Evolutionary conservation across 129 eudicot genomes (phyloP).

Genomic region (Tanacetum coccineum): DNA sequence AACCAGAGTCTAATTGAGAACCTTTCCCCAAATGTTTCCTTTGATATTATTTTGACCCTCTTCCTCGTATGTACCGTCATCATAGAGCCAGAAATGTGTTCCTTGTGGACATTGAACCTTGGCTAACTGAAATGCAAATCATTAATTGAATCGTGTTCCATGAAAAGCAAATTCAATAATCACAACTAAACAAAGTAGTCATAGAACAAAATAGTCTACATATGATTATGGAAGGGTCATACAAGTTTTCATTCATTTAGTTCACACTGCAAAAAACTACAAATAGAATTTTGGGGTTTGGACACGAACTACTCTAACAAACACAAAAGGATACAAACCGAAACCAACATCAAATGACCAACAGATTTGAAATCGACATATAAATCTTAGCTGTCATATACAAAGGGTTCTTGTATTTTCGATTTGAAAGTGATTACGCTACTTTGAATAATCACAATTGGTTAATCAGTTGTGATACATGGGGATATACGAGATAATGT

Average conservation of each 20-base stretch:
- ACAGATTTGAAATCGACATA: background rate
- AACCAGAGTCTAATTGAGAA: constrained; percentile 22
- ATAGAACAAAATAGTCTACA: no score
- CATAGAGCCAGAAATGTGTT: constrained; percentile 52
- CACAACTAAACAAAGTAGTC: no score
- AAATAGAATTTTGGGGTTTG: background rate
- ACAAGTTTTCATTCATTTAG: background rate
- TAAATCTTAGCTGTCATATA: background rate
- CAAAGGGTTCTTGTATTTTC: no score
- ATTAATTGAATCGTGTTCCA: constrained; percentile 13
- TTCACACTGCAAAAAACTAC: background rate
- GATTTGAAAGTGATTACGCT: background rate
- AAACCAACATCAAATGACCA: background rate
- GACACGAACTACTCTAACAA: background rate
- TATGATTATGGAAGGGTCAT: no score
- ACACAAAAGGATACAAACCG: background rate
- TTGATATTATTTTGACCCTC: constrained; percentile 58
- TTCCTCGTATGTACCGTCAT: constrained; percentile 54
- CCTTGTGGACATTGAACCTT: constrained; percentile 49
- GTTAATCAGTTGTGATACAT: no score
- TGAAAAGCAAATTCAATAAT: background rate
- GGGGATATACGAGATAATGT: no score
- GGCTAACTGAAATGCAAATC: constrained; percentile 37
- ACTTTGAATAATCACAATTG: no score
- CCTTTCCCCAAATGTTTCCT: constrained; percentile 64